Evolutionary conservation across 2,329 filamentous ascomycete species (phyloP), one percentile per base, ranked within the genome.

Genomic region (Trichoderma sp.): DNA sequence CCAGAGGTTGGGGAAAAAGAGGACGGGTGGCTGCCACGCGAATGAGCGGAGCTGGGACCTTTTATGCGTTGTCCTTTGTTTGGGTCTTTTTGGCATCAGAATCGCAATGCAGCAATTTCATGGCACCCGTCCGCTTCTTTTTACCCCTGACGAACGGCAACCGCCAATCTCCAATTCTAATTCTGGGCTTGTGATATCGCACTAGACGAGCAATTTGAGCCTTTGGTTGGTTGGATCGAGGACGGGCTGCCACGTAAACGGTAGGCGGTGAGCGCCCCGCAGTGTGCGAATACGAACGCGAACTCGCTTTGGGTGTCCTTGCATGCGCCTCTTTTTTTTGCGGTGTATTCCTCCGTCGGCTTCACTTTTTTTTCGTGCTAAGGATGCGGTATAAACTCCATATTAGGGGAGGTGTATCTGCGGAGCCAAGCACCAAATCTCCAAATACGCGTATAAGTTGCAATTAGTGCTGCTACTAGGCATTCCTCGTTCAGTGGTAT

Each of bases 201-300:
- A 66, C 57, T 71, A 71, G 63, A 66, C 30, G 7, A 15, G 26
- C 11, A 57, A 57, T 67, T 68, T 36, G 70, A 23, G 13, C 30
- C 13, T 61, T 32, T 68, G 70, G 70, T 71, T 71, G 70, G 70
- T 28, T 58, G 39, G 39, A 63, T 61, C 20, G 62, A 26, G 20
- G 47, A 23, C 17, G n/a, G 47, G 53, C 28, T 20, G 50, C 28
- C 73, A 30, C 75, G 70, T 71, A 71, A 55, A 63, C 39, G 68
- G 59, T 34, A 71, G 70, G 65, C 71, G 72, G 72, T 72, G 70
- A 20, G 11, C 1, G n/a, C 73, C 74, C 65, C 71, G 66, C 34
- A 53, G 34, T 70, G 76, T 78, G 78, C 78, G 78, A 79, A 79
- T 79, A 79, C 78, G 78, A 79, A 79, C 71, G 75, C 73, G 73